Percentiles rank a stretch among this genome's conserved stretches.
phyloP scores from a whole-genome alignment of 1,284 basidiomycete genomes.

The Taiwanofungus camphoratus region DNA sequence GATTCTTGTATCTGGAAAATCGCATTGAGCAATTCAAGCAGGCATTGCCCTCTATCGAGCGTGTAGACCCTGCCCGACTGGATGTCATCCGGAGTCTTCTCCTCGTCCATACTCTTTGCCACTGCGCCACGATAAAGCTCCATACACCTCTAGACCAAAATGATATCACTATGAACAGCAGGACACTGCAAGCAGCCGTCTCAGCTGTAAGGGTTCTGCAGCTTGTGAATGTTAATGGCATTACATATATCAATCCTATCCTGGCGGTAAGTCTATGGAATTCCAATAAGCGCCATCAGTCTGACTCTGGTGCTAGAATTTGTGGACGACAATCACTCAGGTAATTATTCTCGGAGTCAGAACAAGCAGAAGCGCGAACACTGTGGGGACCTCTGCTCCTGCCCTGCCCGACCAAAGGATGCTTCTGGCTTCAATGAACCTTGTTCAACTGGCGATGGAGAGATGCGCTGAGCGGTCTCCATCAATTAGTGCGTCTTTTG shows the following conservation, averaged over 20 bases:
- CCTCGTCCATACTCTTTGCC: slow-evolving; percentile 29
- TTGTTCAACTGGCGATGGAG: slow-evolving; percentile 15
- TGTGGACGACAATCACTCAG: slow-evolving; percentile 17
- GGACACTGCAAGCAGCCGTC: slow-evolving; percentile 22
- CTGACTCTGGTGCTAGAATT: slow-evolving; percentile 9
- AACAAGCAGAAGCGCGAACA: slow-evolving; percentile 1
- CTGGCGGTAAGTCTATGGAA: slow-evolving; percentile 21
- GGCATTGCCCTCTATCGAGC: slow-evolving; percentile 20
- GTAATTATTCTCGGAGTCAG: slow-evolving; percentile 13
- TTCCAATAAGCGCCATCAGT: too few relatives aligned
- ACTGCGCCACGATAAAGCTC: slow-evolving; percentile 32
- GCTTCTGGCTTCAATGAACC: slow-evolving; percentile 12
- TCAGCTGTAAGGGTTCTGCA: slow-evolving; percentile 22
- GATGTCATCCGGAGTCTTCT: slow-evolving; percentile 23
- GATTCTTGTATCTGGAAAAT: slow-evolving; percentile 26
- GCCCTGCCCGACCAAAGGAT: slow-evolving; percentile 8
- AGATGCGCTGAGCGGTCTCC: slow-evolving; percentile 10
- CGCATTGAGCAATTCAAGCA: slow-evolving; percentile 26
- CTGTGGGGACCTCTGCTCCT: background rate
- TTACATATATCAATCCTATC: slow-evolving; percentile 25
- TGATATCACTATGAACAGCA: slow-evolving; percentile 19
- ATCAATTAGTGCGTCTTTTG: slow-evolving; percentile 8
- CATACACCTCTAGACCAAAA: slow-evolving; percentile 27
- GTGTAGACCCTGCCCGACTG: slow-evolving; percentile 11
- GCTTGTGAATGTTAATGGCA: slow-evolving; percentile 11